Evolutionary conservation across 139 green algal species (phyloP), one percentile per base, ranked within the genome.

Genomic region (Raphidocelis subcapitata): DNA sequence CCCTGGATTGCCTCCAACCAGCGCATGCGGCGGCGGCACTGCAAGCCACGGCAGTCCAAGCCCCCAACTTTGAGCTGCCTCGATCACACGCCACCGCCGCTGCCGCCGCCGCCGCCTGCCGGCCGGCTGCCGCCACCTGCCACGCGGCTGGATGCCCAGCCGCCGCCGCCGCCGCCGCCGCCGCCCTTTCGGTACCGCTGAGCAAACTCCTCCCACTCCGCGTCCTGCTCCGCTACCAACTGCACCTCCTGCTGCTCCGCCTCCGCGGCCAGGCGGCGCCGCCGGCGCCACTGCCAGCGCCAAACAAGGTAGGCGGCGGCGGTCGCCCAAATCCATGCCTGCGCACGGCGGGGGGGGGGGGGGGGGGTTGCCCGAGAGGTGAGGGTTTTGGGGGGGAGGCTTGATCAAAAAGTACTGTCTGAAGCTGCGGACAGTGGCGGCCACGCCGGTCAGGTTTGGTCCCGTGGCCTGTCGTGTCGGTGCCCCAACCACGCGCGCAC

Each of bases 301-400:
- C 72, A 78, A 35, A 61, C 62, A 1, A 78, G 35, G 37, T 78
- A 78, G 2, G 32, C 37, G 23, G 72, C 35, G 23, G 72, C 72
- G 37, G 72, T 78, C 0, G 51, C 65, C 72, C 72, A 78, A 35
- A 78, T 64, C 72, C 72, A 77, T 20, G 47, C 72, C 62, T 69
- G 44, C 10, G 33, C 28, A 23, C 60, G 33, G 31, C 31, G 49
- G 8, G 41, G 49, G 5, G 31, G 68, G 26, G 62, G 26, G 52
- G n/a, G 20, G 16, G 32, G 60, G 29, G 32, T 21, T 5, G 32
- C 26, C 60, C 5, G 55, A 62, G 16, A 62, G 55, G 55, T n/a
- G n/a, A n/a, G n/a, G n/a, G n/a, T n/a, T n/a, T n/a, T n/a, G n/a
- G n/a, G n/a, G n/a, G n/a, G n/a, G n/a, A n/a, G n/a, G n/a, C n/a